These are phyloP conservation scores for Caryopteris hybrid DNA, from an alignment of 305 asterid species.

Conservation along the genomic window DNA sequence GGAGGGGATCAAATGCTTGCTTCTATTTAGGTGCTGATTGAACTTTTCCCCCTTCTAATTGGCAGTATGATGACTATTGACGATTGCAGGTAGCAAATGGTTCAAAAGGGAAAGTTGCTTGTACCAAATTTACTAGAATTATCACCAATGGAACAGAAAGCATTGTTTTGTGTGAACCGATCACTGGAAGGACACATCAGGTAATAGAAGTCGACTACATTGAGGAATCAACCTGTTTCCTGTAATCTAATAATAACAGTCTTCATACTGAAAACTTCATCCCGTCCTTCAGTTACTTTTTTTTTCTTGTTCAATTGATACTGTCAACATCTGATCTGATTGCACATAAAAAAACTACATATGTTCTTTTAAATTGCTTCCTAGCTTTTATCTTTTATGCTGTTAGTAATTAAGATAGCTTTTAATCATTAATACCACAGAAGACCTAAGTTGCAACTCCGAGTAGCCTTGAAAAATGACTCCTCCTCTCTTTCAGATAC, in stretches of 20 bases:
- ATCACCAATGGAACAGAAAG: constrained; percentile 79
- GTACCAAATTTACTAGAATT: constrained; percentile 87
- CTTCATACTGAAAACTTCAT: not conserved
- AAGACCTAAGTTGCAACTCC: not conserved
- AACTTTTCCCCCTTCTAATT: not conserved
- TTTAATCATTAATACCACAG: not conserved
- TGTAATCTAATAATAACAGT: constrained; percentile 5
- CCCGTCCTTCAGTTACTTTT: not conserved
- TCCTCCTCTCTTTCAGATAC: constrained; percentile 59
- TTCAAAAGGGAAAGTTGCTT: constrained; percentile 71
- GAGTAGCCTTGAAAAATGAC: too few species aligned
- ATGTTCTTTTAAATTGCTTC: not conserved
- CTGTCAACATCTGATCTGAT: not conserved
- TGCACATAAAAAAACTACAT: not conserved
- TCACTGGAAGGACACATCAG: constrained; percentile 98
- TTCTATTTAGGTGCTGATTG: not conserved
- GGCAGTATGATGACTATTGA: constrained; percentile 12
- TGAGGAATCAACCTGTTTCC: not conserved
- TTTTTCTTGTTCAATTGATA: not conserved
- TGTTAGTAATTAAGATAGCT: not conserved
- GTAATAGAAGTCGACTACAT: constrained; percentile 25
- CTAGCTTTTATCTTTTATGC: not conserved
- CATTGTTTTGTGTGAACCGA: constrained; percentile 76
- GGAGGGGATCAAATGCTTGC: not conserved
- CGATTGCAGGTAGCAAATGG: constrained; percentile 50